Conservation (phyloP, 345 rosid species). For the Lepidium aucheri region DNA sequence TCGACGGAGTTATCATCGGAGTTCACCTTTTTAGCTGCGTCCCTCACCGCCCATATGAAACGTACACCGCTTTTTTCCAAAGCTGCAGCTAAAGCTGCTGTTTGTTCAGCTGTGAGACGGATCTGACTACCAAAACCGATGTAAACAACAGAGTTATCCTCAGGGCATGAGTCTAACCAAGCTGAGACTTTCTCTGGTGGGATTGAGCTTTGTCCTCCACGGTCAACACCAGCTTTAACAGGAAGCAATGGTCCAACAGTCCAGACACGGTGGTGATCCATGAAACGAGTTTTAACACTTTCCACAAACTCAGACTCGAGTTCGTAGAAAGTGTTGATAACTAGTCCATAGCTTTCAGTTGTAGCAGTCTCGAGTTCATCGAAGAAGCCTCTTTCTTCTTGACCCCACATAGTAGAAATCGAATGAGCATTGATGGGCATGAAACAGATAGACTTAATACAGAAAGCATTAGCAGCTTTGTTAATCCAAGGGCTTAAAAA, state of each 20-base stretch:
- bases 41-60: conserved; percentile 17
- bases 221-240: background rate
- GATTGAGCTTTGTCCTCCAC: conserved; percentile 10
- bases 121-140: conserved; percentile 19
- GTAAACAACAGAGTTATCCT: conserved; percentile 16
- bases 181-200: conserved; percentile 4
- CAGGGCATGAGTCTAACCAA: conserved; percentile 4
- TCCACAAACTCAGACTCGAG: conserved; percentile 39
- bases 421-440: conserved; percentile 18
- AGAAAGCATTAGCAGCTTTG: conserved; percentile 28
- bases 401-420: background rate
- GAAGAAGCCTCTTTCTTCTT: conserved; percentile 25
- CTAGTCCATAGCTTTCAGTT: conserved; percentile 43
- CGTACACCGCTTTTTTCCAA: conserved; percentile 13
- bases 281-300: conserved; percentile 22
- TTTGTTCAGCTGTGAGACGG: background rate
- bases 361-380: conserved; percentile 29
- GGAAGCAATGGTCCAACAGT: conserved; percentile 32
- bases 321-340: conserved; percentile 43
- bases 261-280: conserved; percentile 34
- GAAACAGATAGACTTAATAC: conserved; percentile 28
- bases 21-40: conserved; percentile 1
- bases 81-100: conserved; percentile 3
- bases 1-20: background rate
- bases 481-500: conserved; percentile 67